Base-by-base conservation (phyloP, 257 asterid genomes). In the Perilla frutescens region DNA sequence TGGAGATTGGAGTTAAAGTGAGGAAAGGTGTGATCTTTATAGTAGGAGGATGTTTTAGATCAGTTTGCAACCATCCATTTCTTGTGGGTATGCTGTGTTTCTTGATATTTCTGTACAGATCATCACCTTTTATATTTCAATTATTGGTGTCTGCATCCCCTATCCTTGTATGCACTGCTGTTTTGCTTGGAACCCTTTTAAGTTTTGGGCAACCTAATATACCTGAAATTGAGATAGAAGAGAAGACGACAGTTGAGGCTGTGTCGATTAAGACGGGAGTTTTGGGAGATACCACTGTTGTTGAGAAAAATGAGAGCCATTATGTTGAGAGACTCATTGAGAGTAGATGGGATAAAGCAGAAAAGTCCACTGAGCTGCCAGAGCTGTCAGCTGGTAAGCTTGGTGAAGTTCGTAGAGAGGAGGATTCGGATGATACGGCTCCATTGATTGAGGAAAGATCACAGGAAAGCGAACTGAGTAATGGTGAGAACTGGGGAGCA, bases 81-180 rank as follows among this genome's bases (percentile, higher is more conserved):
- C 85, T 91, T 31, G 93, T 87, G 79, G 90, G 82, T 66, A 36
- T 88, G 81, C 70, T 90, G 71, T 86, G 92, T 82, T 87, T 89
- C 82, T 79, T 94, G 84, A 51, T 88, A 11, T 84, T 80, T 66
- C 72, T 94, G 82, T 78, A 90, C 78, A 84, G 95, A 86, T 80
- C 84, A 64, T 90, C 82, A 45, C 99, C 99, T 44, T 88, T 86
- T 14, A 14, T 90, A 51, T 94, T 94, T 72, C 89, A 96, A 8
- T 10, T 91, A 48, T 76, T 94, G 90, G 83, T 94, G 6, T 87
- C 94, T 76, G 83, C 82, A 53, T 94, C 92, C 48, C 98, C 98
- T 79, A 83, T 90, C 32, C 84, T 94, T 76, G 82, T 90, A 44
- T 94, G 97, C 81, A 94, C 99, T 82, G 93, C 96, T 75, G 75